A percentile compares a stretch with the other conserved stretches of the same genome.
Conservation (phyloP, 495 filamentous ascomycete species). For the Daldinia loculata region DNA sequence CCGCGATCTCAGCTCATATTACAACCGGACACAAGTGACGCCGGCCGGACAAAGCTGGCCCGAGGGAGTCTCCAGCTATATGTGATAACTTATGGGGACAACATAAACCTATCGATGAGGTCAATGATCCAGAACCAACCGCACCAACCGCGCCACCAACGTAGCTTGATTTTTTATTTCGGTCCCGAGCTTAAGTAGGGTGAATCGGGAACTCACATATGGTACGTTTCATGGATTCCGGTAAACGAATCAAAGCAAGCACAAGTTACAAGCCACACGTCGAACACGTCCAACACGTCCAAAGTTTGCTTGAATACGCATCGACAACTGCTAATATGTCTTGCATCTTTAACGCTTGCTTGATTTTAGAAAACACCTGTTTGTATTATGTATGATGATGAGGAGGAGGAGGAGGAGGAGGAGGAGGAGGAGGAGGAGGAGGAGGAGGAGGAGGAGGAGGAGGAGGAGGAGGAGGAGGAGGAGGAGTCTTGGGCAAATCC, state of each 20-base stretch:
- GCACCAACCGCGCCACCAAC: neutral
- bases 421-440: no score
- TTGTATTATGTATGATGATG: neutral
- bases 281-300: neutral
- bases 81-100: slow-evolving; percentile 1
- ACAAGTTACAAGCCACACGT: neutral
- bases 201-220: slow-evolving; percentile 10
- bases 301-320: neutral
- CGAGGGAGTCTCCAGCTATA: slow-evolving; percentile 5
- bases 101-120: slow-evolving; percentile 3
- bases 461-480: no score
- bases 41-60: neutral
- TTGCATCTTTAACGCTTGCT: neutral
- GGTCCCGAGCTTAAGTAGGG: neutral
- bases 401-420: no score
- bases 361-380: neutral
- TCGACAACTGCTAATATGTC: slow-evolving; percentile 2
- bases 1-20: slow-evolving; percentile 8
- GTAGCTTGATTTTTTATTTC: neutral
- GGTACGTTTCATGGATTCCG: slow-evolving; percentile 1
- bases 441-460: no score
- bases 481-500: neutral
- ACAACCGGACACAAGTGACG: neutral
- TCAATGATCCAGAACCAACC: slow-evolving; percentile 1
- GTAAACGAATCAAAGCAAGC: slow-evolving; percentile 5